Conservation (phyloP, 768 basidiomycete species). For the Amanita exitialis region DNA sequence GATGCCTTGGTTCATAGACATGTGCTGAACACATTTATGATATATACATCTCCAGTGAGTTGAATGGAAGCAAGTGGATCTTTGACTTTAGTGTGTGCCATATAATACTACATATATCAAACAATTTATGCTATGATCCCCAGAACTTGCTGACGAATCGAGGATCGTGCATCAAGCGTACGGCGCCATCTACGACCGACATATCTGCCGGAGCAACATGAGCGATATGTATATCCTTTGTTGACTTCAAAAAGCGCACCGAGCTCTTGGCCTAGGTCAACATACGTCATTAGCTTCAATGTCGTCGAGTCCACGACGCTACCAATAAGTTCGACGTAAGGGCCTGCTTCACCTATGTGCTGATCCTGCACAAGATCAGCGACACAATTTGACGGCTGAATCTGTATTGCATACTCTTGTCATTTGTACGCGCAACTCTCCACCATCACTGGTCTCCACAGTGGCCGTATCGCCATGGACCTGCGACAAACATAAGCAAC, state of each 20-base stretch:
- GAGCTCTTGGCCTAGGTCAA: neutral
- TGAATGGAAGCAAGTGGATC: neutral
- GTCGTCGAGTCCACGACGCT: constrained; percentile 4
- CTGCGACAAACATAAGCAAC: neutral
- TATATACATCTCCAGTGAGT: no score
- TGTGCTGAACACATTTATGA: neutral
- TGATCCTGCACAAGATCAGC: neutral
- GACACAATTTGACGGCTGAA: neutral
- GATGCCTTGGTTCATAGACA: constrained; percentile 3
- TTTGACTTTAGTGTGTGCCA: neutral
- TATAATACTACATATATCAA: neutral
- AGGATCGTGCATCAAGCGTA: constrained; percentile 2
- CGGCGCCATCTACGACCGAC: neutral
- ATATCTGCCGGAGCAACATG: neutral
- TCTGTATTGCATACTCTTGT: neutral
- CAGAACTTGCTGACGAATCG: constrained; percentile 1
- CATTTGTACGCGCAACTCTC: constrained; percentile 4
- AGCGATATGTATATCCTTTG: neutral
- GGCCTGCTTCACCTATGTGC: constrained; percentile 1
- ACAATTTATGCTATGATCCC: neutral
- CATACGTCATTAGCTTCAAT: constrained; percentile 1
- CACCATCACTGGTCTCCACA: constrained; percentile 5
- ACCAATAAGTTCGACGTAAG: constrained; percentile 5
- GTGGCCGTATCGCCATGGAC: constrained; percentile 2
- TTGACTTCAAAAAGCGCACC: neutral